These are phyloP conservation scores for Trichoderma polysporum DNA, from an alignment of 2,329 filamentous ascomycete genomes.

Conservation along the genomic window DNA sequence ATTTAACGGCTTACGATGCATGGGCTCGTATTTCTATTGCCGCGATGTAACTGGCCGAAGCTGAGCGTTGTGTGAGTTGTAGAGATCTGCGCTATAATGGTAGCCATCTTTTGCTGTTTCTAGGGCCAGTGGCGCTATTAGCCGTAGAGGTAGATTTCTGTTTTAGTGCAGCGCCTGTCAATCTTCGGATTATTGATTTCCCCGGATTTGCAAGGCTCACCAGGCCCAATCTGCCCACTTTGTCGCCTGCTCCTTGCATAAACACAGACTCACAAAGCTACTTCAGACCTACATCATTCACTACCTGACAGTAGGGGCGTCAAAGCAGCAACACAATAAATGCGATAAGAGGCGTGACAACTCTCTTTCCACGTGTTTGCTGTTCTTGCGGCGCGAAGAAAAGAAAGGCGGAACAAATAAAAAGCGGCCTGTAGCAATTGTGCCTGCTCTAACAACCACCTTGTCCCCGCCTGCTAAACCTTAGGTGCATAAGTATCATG, in stretches of 20 bases:
- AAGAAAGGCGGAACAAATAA: slow-evolving; percentile 2
- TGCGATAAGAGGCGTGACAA: neutral
- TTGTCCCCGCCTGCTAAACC: slow-evolving; percentile 31
- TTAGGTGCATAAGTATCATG: slow-evolving; percentile 43
- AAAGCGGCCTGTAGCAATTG: slow-evolving; percentile 11
- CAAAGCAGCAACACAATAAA: neutral
- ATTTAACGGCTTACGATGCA: neutral
- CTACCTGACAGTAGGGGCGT: neutral
- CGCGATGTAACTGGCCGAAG: neutral
- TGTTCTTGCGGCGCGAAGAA: neutral
- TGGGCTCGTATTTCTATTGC: slow-evolving; percentile 4
- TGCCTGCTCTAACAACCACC: slow-evolving; percentile 12
- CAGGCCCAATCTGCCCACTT: neutral
- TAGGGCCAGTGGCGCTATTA: neutral
- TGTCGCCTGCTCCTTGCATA: slow-evolving; percentile 11
- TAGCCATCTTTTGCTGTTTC: neutral
- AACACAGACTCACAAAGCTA: neutral
- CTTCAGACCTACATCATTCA: neutral
- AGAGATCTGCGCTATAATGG: neutral
- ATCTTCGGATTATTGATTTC: slow-evolving; percentile 3
- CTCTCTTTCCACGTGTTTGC: neutral
- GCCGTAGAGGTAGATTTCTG: neutral
- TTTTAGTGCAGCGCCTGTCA: neutral
- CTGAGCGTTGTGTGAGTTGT: neutral
- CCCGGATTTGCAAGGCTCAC: neutral